Evolutionary conservation across 371 early-diverging fungal genomes (phyloP).

Genomic region (Haplosporangium sp.): DNA sequence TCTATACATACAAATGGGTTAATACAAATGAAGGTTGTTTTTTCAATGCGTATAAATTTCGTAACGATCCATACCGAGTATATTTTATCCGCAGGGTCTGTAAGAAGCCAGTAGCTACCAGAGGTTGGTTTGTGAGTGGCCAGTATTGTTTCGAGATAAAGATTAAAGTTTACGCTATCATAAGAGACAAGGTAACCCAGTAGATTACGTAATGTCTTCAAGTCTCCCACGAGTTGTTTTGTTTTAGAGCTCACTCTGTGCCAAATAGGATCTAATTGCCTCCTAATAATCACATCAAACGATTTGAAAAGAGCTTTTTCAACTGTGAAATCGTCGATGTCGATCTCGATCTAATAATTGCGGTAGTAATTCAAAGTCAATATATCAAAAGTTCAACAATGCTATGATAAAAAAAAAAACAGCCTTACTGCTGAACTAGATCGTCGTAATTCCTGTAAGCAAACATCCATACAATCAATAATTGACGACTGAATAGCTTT

Average conservation of each 20-base stretch:
- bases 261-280: conserved; percentile 90
- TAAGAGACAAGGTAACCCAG: conserved; percentile 82
- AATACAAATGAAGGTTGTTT: background rate
- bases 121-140: conserved; percentile 62
- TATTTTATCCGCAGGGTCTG: conserved; percentile 87
- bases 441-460: conserved; percentile 82
- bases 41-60: background rate
- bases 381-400: background rate
- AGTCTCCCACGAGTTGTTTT: conserved; percentile 82
- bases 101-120: conserved; percentile 78
- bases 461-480: conserved; percentile 87
- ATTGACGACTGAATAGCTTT: conserved; percentile 85
- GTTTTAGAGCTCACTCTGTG: conserved; percentile 81
- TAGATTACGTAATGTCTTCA: conserved; percentile 78
- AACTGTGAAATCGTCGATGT: conserved; percentile 83
- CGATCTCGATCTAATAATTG: conserved; percentile 68
- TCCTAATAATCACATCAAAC: conserved; percentile 81
- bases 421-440: conserved; percentile 66
- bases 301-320: conserved; percentile 88
- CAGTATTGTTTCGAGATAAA: conserved; percentile 86
- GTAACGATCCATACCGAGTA: conserved; percentile 59
- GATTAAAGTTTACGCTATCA: conserved; percentile 91
- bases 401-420: background rate
- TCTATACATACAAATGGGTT: conserved; percentile 43
- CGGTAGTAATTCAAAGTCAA: background rate